Conservation (phyloP, 768 basidiomycete species). For the Trametes sanguinea region DNA sequence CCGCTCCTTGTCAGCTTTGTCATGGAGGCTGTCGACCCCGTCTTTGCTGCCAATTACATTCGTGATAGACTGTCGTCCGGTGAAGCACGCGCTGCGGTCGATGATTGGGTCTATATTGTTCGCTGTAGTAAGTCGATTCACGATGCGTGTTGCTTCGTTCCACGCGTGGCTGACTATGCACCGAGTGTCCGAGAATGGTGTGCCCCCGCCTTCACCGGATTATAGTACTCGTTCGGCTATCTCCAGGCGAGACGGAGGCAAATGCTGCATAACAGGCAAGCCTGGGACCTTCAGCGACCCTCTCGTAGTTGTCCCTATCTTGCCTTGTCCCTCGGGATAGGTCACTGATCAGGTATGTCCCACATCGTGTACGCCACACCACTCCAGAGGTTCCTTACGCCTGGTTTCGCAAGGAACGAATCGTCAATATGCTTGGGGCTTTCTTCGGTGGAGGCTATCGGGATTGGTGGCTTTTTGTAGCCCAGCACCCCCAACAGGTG, state of each 20-base stretch:
- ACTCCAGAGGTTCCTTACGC: background rate
- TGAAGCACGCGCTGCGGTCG: background rate
- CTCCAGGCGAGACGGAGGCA: background rate
- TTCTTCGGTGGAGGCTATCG: background rate
- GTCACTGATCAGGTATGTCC: background rate
- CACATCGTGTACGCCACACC: background rate
- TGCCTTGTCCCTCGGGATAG: background rate
- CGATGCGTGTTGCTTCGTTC: background rate
- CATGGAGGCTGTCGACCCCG: background rate
- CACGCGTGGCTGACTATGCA: background rate
- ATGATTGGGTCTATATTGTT: background rate
- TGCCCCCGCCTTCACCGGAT: background rate
- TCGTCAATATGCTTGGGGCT: background rate
- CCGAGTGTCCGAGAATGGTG: background rate
- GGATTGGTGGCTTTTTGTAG: background rate
- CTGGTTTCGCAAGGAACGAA: background rate
- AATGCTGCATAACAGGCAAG: background rate
- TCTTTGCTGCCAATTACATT: background rate
- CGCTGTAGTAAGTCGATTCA: background rate
- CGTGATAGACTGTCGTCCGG: background rate
- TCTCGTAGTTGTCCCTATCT: background rate
- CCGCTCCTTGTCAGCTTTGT: background rate
- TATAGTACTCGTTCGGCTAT: background rate
- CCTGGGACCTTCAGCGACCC: background rate
- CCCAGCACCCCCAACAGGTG: background rate